These are phyloP conservation scores for Adiantum capillusveneris DNA, from an alignment of 75 land plant species.

Conservation along the genomic window DNA sequence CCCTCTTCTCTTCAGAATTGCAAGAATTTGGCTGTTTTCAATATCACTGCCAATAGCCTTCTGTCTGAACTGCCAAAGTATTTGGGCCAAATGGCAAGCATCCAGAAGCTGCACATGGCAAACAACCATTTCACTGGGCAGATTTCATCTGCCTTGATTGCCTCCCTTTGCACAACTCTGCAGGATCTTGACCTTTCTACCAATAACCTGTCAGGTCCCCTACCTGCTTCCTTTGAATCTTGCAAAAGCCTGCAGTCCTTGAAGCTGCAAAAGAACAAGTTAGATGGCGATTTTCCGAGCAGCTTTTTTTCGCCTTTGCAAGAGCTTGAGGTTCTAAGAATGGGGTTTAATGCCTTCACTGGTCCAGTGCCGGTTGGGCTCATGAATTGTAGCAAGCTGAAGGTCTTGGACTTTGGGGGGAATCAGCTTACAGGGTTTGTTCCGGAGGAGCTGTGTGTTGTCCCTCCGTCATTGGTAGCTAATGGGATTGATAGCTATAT, in stretches of 20 bases:
- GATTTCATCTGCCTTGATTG: too few species aligned
- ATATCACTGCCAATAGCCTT: too few species aligned
- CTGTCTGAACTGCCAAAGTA: constrained; percentile 17
- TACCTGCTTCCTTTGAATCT: constrained; percentile 6
- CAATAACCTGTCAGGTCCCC: constrained; percentile 44
- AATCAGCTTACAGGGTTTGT: constrained; percentile 43
- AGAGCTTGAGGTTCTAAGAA: too few species aligned
- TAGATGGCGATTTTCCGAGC: too few species aligned
- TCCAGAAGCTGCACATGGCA: too few species aligned
- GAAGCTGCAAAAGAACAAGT: not conserved
- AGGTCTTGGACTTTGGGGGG: constrained; percentile 44
- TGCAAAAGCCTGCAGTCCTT: too few species aligned
- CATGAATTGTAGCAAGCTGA: constrained; percentile 39
- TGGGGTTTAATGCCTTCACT: constrained; percentile 7
- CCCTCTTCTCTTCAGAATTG: too few species aligned
- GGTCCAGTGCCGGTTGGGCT: constrained; percentile 48
- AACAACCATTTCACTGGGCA: too few species aligned
- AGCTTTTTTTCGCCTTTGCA: too few species aligned
- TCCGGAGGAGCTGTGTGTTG: constrained; percentile 32
- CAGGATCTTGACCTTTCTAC: constrained; percentile 40
- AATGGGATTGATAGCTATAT: not conserved
- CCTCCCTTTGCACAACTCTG: constrained; percentile 9
- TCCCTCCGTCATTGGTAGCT: constrained; percentile 8
- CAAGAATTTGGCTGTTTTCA: too few species aligned
- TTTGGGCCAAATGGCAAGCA: constrained; percentile 2